Conservation (phyloP, 352 stramenopile species). For the Pythium dissimile region DNA sequence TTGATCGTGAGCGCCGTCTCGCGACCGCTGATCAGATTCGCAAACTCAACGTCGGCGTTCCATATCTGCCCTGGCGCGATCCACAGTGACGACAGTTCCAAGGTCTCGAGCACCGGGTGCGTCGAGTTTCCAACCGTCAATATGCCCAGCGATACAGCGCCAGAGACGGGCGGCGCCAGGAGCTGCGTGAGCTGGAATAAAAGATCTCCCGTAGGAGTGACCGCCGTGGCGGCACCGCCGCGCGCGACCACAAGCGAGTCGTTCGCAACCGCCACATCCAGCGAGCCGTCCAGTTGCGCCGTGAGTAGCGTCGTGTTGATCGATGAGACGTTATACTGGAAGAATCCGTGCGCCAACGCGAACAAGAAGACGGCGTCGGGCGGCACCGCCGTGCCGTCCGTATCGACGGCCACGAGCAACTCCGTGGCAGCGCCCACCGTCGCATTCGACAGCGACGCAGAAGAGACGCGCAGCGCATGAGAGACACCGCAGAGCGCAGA, state of each 20-base stretch:
- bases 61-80: constrained; percentile 33
- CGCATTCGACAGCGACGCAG: constrained; percentile 17
- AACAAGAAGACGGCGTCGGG: constrained; percentile 18
- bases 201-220: not conserved
- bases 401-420: constrained; percentile 4
- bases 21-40: constrained; percentile 37
- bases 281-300: constrained; percentile 12
- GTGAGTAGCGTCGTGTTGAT: constrained; percentile 18
- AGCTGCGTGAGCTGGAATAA: constrained; percentile 8
- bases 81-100: constrained; percentile 23
- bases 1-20: constrained; percentile 25
- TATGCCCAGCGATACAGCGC: constrained; percentile 24
- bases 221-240: constrained; percentile 12
- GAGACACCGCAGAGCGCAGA: not conserved
- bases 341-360: not conserved
- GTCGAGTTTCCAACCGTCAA: constrained; percentile 23
- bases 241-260: constrained; percentile 28
- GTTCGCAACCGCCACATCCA: not conserved
- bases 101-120: not conserved
- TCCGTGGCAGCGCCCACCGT: constrained; percentile 6
- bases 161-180: constrained; percentile 18
- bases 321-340: not conserved
- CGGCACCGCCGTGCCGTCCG: constrained; percentile 4
- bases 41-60: constrained; percentile 20
- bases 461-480: constrained; percentile 12